Evolutionary conservation across 1,284 basidiomycete genomes (phyloP).

Genomic region (Polyporus tsugae): DNA sequence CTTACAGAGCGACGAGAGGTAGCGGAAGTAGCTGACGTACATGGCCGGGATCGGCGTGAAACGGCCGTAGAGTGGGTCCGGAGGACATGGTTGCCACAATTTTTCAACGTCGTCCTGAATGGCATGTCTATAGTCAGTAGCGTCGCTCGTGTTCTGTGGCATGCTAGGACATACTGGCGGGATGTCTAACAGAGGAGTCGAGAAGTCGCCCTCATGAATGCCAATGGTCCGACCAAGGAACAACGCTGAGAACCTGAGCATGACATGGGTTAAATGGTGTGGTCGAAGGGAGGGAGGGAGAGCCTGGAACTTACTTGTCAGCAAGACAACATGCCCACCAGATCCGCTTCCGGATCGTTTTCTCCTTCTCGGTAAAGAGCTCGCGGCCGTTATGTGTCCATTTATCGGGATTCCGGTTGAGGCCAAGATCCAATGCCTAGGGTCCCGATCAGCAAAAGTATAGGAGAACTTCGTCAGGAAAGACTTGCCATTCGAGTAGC

Average conservation of each 20-base stretch:
- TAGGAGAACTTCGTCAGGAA: conserved; percentile 5
- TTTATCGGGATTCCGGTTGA: conserved; percentile 81
- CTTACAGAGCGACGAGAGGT: conserved; percentile 68
- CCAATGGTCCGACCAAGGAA: conserved; percentile 64
- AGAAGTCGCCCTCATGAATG: conserved; percentile 79
- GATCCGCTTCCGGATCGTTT: conserved; percentile 77
- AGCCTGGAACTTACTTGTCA: conserved; percentile 62
- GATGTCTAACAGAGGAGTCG: conserved; percentile 71
- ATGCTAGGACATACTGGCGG: conserved; percentile 50
- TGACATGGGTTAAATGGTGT: not conserved
- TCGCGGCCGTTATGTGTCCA: conserved; percentile 72
- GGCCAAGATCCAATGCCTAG: conserved; percentile 85
- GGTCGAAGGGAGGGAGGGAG: not conserved
- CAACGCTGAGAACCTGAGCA: conserved; percentile 32
- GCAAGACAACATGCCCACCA: conserved; percentile 85
- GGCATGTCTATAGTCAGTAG: not conserved
- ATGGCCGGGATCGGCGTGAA: conserved; percentile 51
- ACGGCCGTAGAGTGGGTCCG: conserved; percentile 48
- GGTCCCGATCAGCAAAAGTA: conserved; percentile 11
- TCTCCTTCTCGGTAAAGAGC: conserved; percentile 75
- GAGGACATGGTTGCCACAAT: conserved; percentile 56
- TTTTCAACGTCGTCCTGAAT: conserved; percentile 60
- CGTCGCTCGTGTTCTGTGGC: not conserved
- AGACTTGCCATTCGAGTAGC: conserved; percentile 74
- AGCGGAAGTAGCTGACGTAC: conserved; percentile 66